phyloP scores from a whole-genome alignment of 768 basidiomycete species.

The Royoungia palumana region DNA sequence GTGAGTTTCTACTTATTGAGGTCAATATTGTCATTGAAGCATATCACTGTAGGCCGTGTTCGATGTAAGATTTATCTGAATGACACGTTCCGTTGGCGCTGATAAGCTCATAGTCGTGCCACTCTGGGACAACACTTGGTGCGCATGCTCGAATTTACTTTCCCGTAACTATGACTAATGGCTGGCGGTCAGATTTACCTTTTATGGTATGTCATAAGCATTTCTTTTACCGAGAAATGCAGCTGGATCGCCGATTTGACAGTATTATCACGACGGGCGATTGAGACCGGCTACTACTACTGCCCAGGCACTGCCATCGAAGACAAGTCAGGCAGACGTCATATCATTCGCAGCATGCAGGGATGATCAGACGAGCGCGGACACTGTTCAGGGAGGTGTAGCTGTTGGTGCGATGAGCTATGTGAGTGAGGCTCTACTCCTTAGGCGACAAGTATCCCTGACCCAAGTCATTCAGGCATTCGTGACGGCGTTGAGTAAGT shows the following conservation, averaged over 20 bases:
- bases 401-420: slow-evolving; percentile 81
- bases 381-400: slow-evolving; percentile 58
- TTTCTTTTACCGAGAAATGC: neutral
- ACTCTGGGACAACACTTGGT: slow-evolving; percentile 50
- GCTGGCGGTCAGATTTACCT: slow-evolving; percentile 19
- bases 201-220: slow-evolving; percentile 22
- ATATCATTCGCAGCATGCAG: slow-evolving; percentile 72
- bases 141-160: neutral
- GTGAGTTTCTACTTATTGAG: slow-evolving; percentile 20
- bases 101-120: slow-evolving; percentile 36
- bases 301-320: slow-evolving; percentile 32
- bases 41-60: slow-evolving; percentile 37
- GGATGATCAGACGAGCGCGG: slow-evolving; percentile 71
- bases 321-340: slow-evolving; percentile 73
- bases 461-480: slow-evolving; percentile 50
- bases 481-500: slow-evolving; percentile 46
- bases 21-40: neutral
- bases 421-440: slow-evolving; percentile 39
- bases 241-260: neutral
- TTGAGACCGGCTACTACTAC: slow-evolving; percentile 45
- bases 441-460: neutral
- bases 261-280: slow-evolving; percentile 62
- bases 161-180: neutral
- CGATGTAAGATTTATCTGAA: slow-evolving; percentile 37
- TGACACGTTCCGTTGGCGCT: neutral